Base-by-base conservation (phyloP, 1,139 yeast genomes). In the Saccharomycopsis hybrid region DNA sequence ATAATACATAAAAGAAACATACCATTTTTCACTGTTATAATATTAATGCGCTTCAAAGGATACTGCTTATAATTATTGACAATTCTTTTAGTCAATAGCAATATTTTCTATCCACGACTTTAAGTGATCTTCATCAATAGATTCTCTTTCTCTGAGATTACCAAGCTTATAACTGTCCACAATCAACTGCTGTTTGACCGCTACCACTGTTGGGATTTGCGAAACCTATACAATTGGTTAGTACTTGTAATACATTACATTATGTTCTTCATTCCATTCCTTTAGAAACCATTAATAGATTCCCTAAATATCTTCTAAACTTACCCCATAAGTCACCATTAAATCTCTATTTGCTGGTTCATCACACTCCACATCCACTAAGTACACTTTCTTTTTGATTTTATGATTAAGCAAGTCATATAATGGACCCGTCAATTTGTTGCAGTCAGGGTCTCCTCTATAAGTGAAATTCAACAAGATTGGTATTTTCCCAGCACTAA, bases 321-420 rank as follows among this genome's bases (percentile, higher is more conserved):
- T 47, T n/a, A 51, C 51, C 3, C 54, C 51, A 32, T 48, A 51
- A 9, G 48, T 46, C 28, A 53, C 63, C 65, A 80, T 66, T 48
- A 85, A 65, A 13, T 78, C 86, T 50, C 75, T 71, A 11, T 82
- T 80, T 2, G 77, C 88, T 8, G 74, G 74, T 52, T 78, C 77
- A 58, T 85, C 92, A 42, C 80, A 73, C 58, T 85, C 83, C 27
- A 86, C 74, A 61, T 84, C 89, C 13, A 82, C 92, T 65, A 81
- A 69, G 56, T 79, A 78, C 42, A 85, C 73, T 37, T 65, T 64
- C 58, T 73, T 73, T 4, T 35, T 24, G 27, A 81, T 73, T 56
- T 80, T 78, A 50, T 76, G 75, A 54, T 65, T 74, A 52, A 72
- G 79, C 62, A 76, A 78, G 42, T 73, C 64, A 57, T 77, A 82